Evolutionary conservation across 495 filamentous ascomycete genomes (phyloP).

Genomic region (Penicillium canariense): DNA sequence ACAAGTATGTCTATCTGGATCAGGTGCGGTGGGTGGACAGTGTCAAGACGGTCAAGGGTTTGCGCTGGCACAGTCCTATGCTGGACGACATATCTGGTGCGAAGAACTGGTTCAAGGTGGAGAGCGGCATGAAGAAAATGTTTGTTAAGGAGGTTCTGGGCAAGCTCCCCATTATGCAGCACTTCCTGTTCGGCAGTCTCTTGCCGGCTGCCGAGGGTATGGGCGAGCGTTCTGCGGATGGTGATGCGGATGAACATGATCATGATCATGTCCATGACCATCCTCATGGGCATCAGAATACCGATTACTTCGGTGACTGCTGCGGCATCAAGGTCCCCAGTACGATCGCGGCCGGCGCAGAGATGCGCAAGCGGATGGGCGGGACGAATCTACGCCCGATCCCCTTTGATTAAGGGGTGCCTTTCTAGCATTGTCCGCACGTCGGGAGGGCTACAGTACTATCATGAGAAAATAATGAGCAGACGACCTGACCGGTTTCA

Average conservation of each 20-base stretch:
- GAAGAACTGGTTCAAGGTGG: slow-evolving; percentile 88
- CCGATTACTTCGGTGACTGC: slow-evolving; percentile 86
- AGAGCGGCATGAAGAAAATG: slow-evolving; percentile 94
- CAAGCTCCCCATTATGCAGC: slow-evolving; percentile 97
- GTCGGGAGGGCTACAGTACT: slow-evolving; percentile 3
- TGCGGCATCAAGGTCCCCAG: slow-evolving; percentile 98
- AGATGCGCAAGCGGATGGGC: slow-evolving; percentile 72
- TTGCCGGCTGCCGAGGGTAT: slow-evolving; percentile 79
- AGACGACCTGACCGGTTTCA: no score
- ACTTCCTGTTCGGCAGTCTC: slow-evolving; percentile 88
- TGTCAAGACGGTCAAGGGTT: slow-evolving; percentile 92
- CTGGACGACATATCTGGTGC: slow-evolving; percentile 95
- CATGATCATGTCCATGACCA: slow-evolving; percentile 65
- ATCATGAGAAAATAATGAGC: slow-evolving; percentile 1
- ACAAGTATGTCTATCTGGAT: slow-evolving; percentile 82
- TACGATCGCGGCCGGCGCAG: slow-evolving; percentile 81
- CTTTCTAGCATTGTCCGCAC: background rate
- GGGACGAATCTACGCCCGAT: slow-evolving; percentile 71
- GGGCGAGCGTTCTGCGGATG: slow-evolving; percentile 54
- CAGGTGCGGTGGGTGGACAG: slow-evolving; percentile 93
- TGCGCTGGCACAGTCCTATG: slow-evolving; percentile 98
- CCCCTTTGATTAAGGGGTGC: slow-evolving; percentile 72
- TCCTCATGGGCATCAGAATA: slow-evolving; percentile 42
- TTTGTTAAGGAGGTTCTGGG: slow-evolving; percentile 89
- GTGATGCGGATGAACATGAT: slow-evolving; percentile 47